A percentile compares a stretch with the other conserved stretches of the same genome.
phyloP scores from a whole-genome alignment of 768 basidiomycete species.

The Tulasnella sp. region DNA sequence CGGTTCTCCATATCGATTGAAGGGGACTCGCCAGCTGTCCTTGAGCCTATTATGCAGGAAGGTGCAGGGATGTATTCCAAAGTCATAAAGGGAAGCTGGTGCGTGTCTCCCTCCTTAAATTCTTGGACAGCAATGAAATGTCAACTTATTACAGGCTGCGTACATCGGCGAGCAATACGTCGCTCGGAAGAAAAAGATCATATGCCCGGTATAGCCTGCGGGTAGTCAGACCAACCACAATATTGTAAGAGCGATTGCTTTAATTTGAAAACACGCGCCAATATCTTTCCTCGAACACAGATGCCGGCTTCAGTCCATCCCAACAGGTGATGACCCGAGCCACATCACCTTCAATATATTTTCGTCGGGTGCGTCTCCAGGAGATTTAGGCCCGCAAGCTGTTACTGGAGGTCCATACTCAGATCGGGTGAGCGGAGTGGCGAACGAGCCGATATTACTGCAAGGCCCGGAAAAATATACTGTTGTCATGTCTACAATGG shows the following conservation, averaged over 20 bases:
- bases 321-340: background rate
- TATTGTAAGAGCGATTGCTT: background rate
- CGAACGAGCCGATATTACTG: background rate
- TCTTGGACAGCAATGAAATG: background rate
- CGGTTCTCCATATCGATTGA: constrained; percentile 55
- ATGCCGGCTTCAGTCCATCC: constrained; percentile 5
- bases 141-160: constrained; percentile 36
- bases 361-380: background rate
- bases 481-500: background rate
- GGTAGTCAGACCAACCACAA: constrained; percentile 23
- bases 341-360: constrained; percentile 12
- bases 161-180: constrained; percentile 52
- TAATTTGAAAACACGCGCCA: background rate
- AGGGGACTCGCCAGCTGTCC: constrained; percentile 42
- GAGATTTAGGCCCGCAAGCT: background rate
- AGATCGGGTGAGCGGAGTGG: constrained; percentile 10
- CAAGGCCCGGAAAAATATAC: background rate
- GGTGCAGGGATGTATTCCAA: constrained; percentile 86
- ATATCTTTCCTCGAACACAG: background rate
- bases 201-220: constrained; percentile 64
- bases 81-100: constrained; percentile 65
- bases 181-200: constrained; percentile 47
- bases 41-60: constrained; percentile 65
- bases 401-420: constrained; percentile 9
- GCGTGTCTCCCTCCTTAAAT: constrained; percentile 21